A percentile compares a stretch with the other conserved stretches of the same genome.
Evolutionary conservation across 306 rosid genomes (phyloP).

Genomic region (Casuarina glauca): DNA sequence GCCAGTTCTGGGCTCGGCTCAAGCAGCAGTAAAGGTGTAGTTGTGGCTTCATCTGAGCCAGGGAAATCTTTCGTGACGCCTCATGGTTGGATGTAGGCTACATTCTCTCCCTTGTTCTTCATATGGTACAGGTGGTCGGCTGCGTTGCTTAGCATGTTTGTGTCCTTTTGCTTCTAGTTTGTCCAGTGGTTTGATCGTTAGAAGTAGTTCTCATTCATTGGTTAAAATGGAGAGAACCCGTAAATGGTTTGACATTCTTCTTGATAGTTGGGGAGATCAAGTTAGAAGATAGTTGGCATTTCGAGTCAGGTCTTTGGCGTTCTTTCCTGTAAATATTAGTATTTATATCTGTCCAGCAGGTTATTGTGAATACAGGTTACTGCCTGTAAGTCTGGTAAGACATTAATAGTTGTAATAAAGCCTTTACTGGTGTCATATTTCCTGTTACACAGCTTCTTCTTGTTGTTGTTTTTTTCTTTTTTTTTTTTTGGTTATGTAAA

Average conservation of each 20-base stretch:
- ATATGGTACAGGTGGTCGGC: conserved; percentile 40
- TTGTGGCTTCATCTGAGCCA: conserved; percentile 37
- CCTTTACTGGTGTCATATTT: conserved; percentile 34
- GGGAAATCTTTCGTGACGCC: conserved; percentile 41
- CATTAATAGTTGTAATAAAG: conserved; percentile 53
- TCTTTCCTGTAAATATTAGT: conserved; percentile 62
- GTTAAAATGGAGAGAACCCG: conserved; percentile 40
- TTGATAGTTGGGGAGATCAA: conserved; percentile 34
- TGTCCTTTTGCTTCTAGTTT: conserved; percentile 36
- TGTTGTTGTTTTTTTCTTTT: background rate
- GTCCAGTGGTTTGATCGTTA: conserved; percentile 25
- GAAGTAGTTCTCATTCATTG: conserved; percentile 38
- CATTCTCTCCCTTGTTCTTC: conserved; percentile 17
- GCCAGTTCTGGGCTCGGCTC: conserved; percentile 43
- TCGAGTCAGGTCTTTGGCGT: conserved; percentile 50
- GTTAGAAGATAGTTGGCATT: conserved; percentile 41
- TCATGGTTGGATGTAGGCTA: conserved; percentile 58
- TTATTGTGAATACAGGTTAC: conserved; percentile 47
- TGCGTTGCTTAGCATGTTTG: conserved; percentile 30
- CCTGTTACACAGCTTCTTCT: conserved; percentile 1
- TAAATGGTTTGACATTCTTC: conserved; percentile 28
- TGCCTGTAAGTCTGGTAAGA: conserved; percentile 49
- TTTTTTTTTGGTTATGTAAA: background rate
- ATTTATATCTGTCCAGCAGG: conserved; percentile 43
- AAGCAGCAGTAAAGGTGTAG: conserved; percentile 37